Evolutionary conservation across 192 early-diverging fungal species (phyloP).

Genomic region (Coemansia aciculifera): DNA sequence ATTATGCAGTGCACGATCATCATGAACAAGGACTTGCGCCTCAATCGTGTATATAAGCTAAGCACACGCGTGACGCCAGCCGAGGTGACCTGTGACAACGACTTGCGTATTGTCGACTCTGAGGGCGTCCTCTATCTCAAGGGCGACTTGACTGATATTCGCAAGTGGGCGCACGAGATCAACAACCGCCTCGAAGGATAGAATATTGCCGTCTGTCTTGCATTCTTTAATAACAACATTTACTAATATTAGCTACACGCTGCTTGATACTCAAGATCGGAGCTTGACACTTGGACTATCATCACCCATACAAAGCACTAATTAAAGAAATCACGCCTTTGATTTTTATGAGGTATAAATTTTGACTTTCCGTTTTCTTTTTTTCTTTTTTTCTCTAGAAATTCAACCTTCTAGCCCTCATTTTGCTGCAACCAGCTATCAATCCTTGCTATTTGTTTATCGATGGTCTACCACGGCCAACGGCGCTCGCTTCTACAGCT

Average conservation of each 20-base stretch:
- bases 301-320: not conserved
- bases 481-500: slow-evolving; percentile 56
- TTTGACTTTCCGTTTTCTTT: not conserved
- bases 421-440: not conserved
- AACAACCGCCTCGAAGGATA: slow-evolving; percentile 43
- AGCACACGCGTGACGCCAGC: slow-evolving; percentile 37
- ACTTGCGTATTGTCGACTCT: slow-evolving; percentile 45
- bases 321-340: too few species aligned
- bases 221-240: not conserved
- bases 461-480: slow-evolving; percentile 31
- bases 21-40: slow-evolving; percentile 42
- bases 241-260: not conserved
- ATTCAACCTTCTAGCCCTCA: not conserved
- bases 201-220: not conserved
- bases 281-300: not conserved
- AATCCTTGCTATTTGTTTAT: not conserved
- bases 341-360: too few species aligned
- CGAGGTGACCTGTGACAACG: slow-evolving; percentile 31
- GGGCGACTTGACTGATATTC: slow-evolving; percentile 27
- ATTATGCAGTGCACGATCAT: slow-evolving; percentile 58
- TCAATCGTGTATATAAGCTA: slow-evolving; percentile 39
- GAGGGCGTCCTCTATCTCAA: slow-evolving; percentile 47
- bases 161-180: slow-evolving; percentile 48
- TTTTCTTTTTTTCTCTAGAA: not conserved
- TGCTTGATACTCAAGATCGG: not conserved